Conservation (phyloP, 495 filamentous ascomycete species). For the Copromyces sp. region DNA sequence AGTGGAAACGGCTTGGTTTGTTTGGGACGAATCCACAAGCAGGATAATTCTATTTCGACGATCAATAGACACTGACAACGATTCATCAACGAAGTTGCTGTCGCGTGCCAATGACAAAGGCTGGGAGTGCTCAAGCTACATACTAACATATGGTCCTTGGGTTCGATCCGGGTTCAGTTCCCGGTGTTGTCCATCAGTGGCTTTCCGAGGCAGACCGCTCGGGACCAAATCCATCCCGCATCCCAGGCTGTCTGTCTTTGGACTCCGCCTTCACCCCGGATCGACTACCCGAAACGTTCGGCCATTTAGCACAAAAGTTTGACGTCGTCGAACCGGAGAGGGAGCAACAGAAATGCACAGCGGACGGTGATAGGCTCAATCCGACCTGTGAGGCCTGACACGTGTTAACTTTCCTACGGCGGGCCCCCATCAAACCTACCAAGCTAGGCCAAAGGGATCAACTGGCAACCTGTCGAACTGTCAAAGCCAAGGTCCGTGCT, state of each 20-base stretch:
- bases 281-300: not conserved
- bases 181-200: not conserved
- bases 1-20: not conserved
- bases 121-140: not conserved
- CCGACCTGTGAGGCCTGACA: not conserved
- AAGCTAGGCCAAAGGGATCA: constrained; percentile 1
- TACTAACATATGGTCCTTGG: not conserved
- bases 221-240: not conserved
- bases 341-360: not conserved
- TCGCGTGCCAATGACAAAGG: not conserved
- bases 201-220: not conserved
- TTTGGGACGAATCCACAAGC: not conserved
- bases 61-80: not conserved
- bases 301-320: not conserved
- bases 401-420: not conserved
- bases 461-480: not conserved
- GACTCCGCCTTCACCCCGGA: not conserved
- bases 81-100: not conserved
- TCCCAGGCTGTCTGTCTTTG: not conserved
- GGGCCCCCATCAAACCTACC: not conserved
- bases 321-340: not conserved
- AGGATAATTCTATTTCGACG: not conserved
- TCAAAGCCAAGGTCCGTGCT: not conserved
- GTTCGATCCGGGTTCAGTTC: not conserved
- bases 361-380: not conserved